A percentile compares a stretch with the other conserved stretches of the same genome.
Evolutionary conservation across 208 protist genomes (phyloP).

Genomic region (Kentomonas sorsogonicus): DNA sequence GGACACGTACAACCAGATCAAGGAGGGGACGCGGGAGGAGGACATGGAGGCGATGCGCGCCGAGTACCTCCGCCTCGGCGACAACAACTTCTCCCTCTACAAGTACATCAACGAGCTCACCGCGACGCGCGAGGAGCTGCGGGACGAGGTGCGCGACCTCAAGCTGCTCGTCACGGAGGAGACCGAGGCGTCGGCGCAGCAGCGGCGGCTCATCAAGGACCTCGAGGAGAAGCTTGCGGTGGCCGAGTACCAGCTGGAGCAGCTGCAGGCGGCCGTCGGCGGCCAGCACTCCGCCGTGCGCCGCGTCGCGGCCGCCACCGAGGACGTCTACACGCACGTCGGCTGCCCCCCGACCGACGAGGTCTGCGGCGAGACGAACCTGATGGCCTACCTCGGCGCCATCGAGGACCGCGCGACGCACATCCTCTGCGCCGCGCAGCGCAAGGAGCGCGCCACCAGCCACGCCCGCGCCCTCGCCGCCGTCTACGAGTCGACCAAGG

Average conservation of each 20-base stretch:
- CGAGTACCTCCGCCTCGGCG: slow-evolving; percentile 86
- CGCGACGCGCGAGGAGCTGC: slow-evolving; percentile 79
- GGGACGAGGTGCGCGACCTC: slow-evolving; percentile 84
- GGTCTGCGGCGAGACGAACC: slow-evolving; percentile 80
- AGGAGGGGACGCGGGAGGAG: slow-evolving; percentile 64
- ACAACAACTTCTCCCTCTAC: slow-evolving; percentile 95
- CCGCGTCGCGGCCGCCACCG: slow-evolving; percentile 57
- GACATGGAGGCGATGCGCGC: slow-evolving; percentile 84
- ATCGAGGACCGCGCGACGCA: slow-evolving; percentile 87
- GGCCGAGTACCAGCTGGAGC: slow-evolving; percentile 80
- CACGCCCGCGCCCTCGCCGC: slow-evolving; percentile 13
- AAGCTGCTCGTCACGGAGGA: slow-evolving; percentile 79
- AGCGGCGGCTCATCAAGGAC: slow-evolving; percentile 75
- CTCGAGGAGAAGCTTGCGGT: slow-evolving; percentile 84
- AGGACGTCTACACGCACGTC: slow-evolving; percentile 70
- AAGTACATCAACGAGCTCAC: slow-evolving; percentile 96
- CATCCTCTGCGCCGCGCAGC: slow-evolving; percentile 71
- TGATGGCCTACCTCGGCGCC: slow-evolving; percentile 81
- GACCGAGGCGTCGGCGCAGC: slow-evolving; percentile 59
- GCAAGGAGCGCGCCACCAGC: too few relatives aligned
- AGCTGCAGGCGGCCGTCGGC: slow-evolving; percentile 38
- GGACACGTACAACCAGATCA: slow-evolving; percentile 79
- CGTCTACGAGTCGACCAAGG: not conserved
- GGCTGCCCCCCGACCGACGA: slow-evolving; percentile 43
- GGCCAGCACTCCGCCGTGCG: slow-evolving; percentile 58